Conservation (phyloP, 768 basidiomycete species). For the Mycena belliarum region DNA sequence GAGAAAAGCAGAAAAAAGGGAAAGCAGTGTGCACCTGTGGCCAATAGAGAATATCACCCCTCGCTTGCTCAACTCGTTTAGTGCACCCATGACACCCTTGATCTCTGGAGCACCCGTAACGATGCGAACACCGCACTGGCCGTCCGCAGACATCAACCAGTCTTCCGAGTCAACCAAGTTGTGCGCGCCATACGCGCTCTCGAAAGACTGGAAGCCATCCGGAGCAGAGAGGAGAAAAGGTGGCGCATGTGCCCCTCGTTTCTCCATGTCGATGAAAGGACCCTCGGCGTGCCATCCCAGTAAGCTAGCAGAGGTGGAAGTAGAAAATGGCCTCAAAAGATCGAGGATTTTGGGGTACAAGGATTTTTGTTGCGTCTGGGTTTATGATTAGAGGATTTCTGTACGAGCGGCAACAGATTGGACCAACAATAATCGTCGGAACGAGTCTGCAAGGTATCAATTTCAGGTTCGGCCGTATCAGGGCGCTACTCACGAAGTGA, state of each 20-base stretch:
- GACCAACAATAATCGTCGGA: conserved; percentile 70
- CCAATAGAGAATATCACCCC: conserved; percentile 86
- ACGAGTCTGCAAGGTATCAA: conserved; percentile 42
- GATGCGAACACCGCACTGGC: conserved; percentile 67
- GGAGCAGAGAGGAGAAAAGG: conserved; percentile 62
- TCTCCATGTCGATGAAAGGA: conserved; percentile 80
- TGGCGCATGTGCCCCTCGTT: conserved; percentile 81
- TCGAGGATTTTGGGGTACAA: conserved; percentile 71
- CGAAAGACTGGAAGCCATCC: conserved; percentile 67
- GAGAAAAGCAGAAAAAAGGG: not conserved
- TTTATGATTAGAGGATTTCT: not conserved
- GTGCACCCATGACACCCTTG: conserved; percentile 73
- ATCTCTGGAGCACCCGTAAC: conserved; percentile 89
- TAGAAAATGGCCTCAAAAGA: conserved; percentile 68
- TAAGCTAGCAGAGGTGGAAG: conserved; percentile 64
- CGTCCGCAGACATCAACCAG: conserved; percentile 57
- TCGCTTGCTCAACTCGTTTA: conserved; percentile 56
- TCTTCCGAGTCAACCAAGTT: conserved; percentile 66
- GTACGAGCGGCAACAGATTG: not conserved
- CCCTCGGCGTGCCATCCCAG: conserved; percentile 93
- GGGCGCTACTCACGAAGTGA: conserved; percentile 67
- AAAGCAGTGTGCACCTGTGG: conserved; percentile 60
- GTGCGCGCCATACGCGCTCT: conserved; percentile 69
- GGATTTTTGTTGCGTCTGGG: conserved; percentile 75
- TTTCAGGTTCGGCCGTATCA: conserved; percentile 23